phyloP scores from a whole-genome alignment of 805 yeast genomes.

The Candida andamanensis region DNA sequence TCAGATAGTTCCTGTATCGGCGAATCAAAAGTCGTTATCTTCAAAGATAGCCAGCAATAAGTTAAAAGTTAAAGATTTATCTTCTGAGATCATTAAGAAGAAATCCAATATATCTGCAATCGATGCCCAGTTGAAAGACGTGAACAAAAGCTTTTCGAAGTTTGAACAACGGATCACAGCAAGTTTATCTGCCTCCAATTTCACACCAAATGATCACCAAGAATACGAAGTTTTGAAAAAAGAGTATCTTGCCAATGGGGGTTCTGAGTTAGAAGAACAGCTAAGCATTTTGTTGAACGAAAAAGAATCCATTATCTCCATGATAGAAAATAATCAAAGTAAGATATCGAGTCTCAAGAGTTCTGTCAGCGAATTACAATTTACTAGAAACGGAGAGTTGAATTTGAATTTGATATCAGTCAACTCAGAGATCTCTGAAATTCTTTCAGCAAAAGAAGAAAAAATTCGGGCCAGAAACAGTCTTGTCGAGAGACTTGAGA shows the following conservation, averaged over 20 bases:
- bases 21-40: conserved; percentile 46
- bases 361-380: conserved; percentile 37
- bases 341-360: conserved; percentile 34
- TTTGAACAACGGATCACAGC: conserved; percentile 22
- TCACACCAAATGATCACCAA: conserved; percentile 37
- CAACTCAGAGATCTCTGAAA: conserved; percentile 24
- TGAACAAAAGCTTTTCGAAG: conserved; percentile 23
- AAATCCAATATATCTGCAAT: conserved; percentile 34
- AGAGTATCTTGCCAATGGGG: conserved; percentile 48
- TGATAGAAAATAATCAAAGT: conserved; percentile 17
- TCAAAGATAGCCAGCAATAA: conserved; percentile 44
- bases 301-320: conserved; percentile 35
- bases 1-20: conserved; percentile 56
- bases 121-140: conserved; percentile 45
- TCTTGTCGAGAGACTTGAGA: conserved; percentile 32
- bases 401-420: conserved; percentile 28
- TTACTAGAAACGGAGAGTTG: conserved; percentile 28
- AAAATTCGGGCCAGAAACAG: conserved; percentile 20
- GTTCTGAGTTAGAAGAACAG: conserved; percentile 53
- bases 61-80: conserved; percentile 45
- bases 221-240: conserved; percentile 59
- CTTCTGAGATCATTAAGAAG: conserved; percentile 52
- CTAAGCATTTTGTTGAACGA: conserved; percentile 38
- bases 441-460: conserved; percentile 24
- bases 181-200: conserved; percentile 12